phyloP scores from a whole-genome alignment of 2,329 filamentous ascomycete genomes.

The Colletotrichum theobromicola region DNA sequence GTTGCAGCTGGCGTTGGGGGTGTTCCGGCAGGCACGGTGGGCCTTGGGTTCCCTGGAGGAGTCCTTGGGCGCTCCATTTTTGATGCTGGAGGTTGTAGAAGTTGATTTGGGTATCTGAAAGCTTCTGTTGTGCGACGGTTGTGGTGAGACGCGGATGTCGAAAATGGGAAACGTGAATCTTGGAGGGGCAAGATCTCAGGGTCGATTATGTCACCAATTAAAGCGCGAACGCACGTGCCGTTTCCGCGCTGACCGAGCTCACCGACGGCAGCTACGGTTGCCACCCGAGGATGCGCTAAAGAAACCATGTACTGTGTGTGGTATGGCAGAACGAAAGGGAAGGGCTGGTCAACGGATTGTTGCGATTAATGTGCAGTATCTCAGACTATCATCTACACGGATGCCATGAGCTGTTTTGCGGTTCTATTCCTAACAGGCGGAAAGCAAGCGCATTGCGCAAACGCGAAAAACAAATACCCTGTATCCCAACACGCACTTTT shows the following conservation, averaged over 20 bases:
- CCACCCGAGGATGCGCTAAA: not conserved
- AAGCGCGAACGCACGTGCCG: slow-evolving; percentile 22
- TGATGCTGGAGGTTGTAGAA: not conserved
- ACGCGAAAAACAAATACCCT: slow-evolving; percentile 26
- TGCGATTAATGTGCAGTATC: not conserved
- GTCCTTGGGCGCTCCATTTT: slow-evolving; percentile 54
- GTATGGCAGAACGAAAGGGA: not conserved
- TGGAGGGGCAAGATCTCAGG: slow-evolving; percentile 13
- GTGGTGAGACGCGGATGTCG: not conserved
- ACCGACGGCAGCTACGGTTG: not conserved
- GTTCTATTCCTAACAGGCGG: not conserved
- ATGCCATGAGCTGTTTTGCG: not conserved
- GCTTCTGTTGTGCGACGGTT: not conserved
- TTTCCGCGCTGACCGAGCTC: not conserved
- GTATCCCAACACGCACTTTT: slow-evolving; percentile 12
- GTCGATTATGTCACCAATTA: slow-evolving; percentile 22
- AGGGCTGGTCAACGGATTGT: not conserved
- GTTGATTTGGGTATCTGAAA: too few species aligned
- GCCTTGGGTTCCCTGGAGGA: slow-evolving; percentile 42
- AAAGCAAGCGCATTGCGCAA: not conserved
- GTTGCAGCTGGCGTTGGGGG: slow-evolving; percentile 61
- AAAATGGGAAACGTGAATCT: not conserved
- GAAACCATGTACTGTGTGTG: not conserved
- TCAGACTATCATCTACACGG: not conserved
- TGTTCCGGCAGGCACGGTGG: slow-evolving; percentile 36